These are phyloP conservation scores for Arabis hirsuta DNA, from an alignment of 345 rosid species.

Conservation along the genomic window DNA sequence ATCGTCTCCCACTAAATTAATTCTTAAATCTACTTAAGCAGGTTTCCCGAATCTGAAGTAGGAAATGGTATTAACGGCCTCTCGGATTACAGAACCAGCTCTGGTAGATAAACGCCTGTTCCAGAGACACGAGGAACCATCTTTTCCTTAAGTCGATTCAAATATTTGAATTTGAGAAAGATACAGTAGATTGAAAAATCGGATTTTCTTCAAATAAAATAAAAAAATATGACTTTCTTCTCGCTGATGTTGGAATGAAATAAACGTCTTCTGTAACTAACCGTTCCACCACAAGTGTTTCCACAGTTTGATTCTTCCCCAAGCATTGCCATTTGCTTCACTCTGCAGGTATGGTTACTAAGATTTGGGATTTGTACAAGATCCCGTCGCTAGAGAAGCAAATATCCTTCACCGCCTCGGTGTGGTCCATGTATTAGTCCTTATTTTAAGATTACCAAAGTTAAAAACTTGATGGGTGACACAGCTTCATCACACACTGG, in stretches of 20 bases:
- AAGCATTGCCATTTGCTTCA: conserved; percentile 77
- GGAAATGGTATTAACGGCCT: neutral
- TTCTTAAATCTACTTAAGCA: too few relatives aligned
- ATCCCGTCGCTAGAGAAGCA: neutral
- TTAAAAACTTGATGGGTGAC: neutral
- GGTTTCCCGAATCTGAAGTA: neutral
- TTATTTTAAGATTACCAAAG: neutral
- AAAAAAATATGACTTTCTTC: neutral
- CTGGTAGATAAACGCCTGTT: conserved; percentile 30
- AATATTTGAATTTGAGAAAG: neutral
- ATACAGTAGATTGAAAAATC: neutral
- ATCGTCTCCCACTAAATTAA: too few relatives aligned
- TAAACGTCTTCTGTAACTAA: conserved; percentile 4
- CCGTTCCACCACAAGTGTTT: conserved; percentile 53
- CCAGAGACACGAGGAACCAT: conserved; percentile 13
- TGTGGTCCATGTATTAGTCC: conserved; percentile 2
- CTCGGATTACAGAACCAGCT: conserved; percentile 28
- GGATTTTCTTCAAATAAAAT: conserved; percentile 4
- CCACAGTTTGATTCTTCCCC: conserved; percentile 71
- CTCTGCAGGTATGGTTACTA: conserved; percentile 80
- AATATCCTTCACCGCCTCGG: conserved; percentile 1
- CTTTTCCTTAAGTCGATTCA: neutral
- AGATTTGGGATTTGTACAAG: conserved; percentile 18
- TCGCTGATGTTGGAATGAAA: neutral
- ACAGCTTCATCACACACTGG: neutral